Conservation (phyloP, 1,284 basidiomycete species). For the Pterulicium gracile region DNA sequence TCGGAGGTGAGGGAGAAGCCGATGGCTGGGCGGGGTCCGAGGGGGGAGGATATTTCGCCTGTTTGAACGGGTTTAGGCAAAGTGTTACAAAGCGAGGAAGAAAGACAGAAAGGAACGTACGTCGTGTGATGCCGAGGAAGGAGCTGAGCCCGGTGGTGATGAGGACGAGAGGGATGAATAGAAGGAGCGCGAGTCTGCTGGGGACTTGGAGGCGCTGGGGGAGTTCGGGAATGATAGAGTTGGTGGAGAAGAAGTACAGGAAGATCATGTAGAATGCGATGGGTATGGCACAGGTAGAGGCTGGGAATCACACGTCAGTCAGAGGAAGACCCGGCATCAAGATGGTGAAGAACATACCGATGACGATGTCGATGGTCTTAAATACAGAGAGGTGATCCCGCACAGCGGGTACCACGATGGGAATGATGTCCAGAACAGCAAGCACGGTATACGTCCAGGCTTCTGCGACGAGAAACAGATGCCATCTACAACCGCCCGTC, state of each 20-base stretch:
- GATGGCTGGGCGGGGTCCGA: constrained; percentile 21
- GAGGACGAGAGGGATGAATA: constrained; percentile 45
- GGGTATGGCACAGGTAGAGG: constrained; percentile 44
- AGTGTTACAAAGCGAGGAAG: not conserved
- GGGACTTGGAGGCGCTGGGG: constrained; percentile 37
- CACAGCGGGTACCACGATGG: not conserved
- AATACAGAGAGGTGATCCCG: constrained; percentile 20
- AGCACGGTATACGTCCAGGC: not conserved
- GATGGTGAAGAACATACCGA: constrained; percentile 31
- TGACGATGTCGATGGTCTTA: constrained; percentile 25
- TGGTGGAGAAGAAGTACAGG: constrained; percentile 38
- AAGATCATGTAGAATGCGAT: constrained; percentile 45
- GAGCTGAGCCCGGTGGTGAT: constrained; percentile 49
- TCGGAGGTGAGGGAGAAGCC: constrained; percentile 28
- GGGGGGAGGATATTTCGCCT: no score
- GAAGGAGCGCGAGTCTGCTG: constrained; percentile 32
- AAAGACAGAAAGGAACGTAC: constrained; percentile 26
- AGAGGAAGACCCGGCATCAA: no score
- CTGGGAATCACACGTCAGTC: no score
- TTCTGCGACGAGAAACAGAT: not conserved
- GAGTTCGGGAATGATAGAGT: constrained; percentile 38
- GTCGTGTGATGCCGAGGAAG: constrained; percentile 46
- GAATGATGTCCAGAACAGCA: not conserved
- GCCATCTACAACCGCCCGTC: not conserved
- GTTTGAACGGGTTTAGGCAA: no score